A percentile compares a stretch with the other conserved stretches of the same genome.
These are phyloP conservation scores for Monilinia aucupariae DNA, from an alignment of 2,329 filamentous ascomycete species.

Conservation along the genomic window DNA sequence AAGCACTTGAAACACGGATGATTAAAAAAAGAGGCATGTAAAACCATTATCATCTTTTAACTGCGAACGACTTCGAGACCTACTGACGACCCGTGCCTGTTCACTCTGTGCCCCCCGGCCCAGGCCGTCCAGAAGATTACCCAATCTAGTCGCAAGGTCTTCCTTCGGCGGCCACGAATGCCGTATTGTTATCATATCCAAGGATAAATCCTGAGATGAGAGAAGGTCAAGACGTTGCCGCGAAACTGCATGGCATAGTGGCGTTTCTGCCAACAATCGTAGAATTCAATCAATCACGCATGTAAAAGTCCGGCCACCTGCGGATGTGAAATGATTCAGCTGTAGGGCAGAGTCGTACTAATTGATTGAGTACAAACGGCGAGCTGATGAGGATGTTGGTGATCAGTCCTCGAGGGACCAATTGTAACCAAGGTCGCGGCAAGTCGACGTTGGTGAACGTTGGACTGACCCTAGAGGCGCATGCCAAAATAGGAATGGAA, in stretches of 20 bases:
- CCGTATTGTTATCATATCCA: not conserved
- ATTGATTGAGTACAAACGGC: constrained; percentile 14
- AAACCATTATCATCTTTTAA: constrained; percentile 3
- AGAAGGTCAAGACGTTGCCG: constrained; percentile 12
- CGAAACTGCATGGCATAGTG: constrained; percentile 17
- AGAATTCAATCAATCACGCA: constrained; percentile 18
- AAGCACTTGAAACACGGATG: not conserved
- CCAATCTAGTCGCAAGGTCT: not conserved
- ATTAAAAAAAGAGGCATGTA: not conserved
- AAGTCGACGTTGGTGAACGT: constrained; percentile 22
- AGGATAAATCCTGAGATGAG: not conserved
- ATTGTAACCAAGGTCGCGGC: constrained; percentile 21
- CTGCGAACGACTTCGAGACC: not conserved
- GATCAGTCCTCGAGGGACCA: constrained; percentile 18
- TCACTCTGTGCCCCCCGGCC: not conserved
- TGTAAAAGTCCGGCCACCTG: constrained; percentile 17
- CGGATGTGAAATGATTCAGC: constrained; percentile 16
- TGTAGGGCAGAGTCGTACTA: constrained; percentile 19
- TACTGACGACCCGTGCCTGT: not conserved
- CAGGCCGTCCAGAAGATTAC: not conserved
- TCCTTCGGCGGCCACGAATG: not conserved
- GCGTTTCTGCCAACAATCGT: constrained; percentile 16
- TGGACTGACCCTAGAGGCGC: constrained; percentile 14
- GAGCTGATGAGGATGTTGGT: constrained; percentile 17
- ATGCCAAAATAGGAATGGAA: constrained; percentile 5